phyloP scores from a whole-genome alignment of 176 grass and related monocot genomes.

The Oryza officinalis region DNA sequence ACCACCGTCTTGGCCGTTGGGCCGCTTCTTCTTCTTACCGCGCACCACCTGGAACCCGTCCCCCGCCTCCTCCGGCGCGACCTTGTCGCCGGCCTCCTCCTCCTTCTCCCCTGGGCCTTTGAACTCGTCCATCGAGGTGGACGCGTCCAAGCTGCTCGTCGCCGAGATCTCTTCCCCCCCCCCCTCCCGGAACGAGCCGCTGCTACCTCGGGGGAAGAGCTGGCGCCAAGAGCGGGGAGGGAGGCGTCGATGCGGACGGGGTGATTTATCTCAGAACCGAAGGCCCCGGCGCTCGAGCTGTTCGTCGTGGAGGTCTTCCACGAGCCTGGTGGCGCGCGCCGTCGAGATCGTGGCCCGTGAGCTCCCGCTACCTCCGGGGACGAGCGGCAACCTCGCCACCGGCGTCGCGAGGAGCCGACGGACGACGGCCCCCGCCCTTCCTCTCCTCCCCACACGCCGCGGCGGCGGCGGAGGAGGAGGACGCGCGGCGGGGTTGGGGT shows the following conservation, averaged over 20 bases:
- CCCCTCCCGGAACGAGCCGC: constrained; percentile 28
- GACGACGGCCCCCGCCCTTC: not conserved
- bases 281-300: constrained; percentile 46
- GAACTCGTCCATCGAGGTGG: constrained; percentile 61
- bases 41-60: constrained; percentile 65
- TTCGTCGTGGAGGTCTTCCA: constrained; percentile 44
- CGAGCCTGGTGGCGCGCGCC: constrained; percentile 48
- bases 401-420: constrained; percentile 28
- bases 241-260: constrained; percentile 27
- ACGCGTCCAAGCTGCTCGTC: constrained; percentile 46
- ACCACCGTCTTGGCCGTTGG: constrained; percentile 10
- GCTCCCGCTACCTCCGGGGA: not conserved
- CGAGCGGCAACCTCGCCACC: no score
- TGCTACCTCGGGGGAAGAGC: constrained; percentile 10
- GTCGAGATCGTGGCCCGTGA: constrained; percentile 34
- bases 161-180: constrained; percentile 37
- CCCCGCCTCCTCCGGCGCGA: constrained; percentile 48
- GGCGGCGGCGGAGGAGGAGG: not conserved
- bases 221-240: not conserved
- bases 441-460: constrained; percentile 17
- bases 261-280: constrained; percentile 39
- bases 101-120: constrained; percentile 38
- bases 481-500: not conserved
- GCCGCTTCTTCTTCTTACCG: constrained; percentile 59
- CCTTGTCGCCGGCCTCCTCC: constrained; percentile 39